Conservation (phyloP, 1,284 basidiomycete species). For the Irpex rosettiformis region DNA sequence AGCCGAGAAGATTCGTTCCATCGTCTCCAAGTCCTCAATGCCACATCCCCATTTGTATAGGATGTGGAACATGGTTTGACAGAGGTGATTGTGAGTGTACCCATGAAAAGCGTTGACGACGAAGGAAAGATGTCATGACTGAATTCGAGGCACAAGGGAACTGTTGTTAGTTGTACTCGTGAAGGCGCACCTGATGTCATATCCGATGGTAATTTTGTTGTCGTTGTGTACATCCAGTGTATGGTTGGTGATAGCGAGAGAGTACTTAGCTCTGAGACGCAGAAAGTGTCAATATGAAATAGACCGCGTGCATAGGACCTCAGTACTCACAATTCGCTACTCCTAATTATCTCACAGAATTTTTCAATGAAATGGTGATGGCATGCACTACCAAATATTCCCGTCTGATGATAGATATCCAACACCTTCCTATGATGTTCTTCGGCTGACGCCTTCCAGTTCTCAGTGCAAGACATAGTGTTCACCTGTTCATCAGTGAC, state of each 20-base stretch:
- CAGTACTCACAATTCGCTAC: conserved; percentile 21
- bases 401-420: conserved; percentile 26
- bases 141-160: conserved; percentile 21
- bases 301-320: neutral
- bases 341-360: conserved; percentile 21
- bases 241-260: conserved; percentile 21
- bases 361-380: conserved; percentile 18
- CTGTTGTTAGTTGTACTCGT: conserved; percentile 22
- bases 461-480: conserved; percentile 18
- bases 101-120: conserved; percentile 30
- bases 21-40: conserved; percentile 24
- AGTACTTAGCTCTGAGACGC: conserved; percentile 32
- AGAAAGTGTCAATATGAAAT: too few relatives aligned
- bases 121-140: conserved; percentile 7
- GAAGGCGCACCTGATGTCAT: conserved; percentile 34
- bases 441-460: conserved; percentile 26
- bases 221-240: conserved; percentile 17
- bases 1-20: conserved; percentile 23
- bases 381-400: conserved; percentile 27
- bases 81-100: conserved; percentile 26
- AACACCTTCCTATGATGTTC: conserved; percentile 25
- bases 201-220: conserved; percentile 19
- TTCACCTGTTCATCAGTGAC: neutral
- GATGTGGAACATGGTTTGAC: conserved; percentile 26
- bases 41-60: conserved; percentile 21